A percentile compares a stretch with the other conserved stretches of the same genome.
phyloP scores from a whole-genome alignment of 2,329 filamentous ascomycete genomes.

The Pseudogymnoascus sp. region DNA sequence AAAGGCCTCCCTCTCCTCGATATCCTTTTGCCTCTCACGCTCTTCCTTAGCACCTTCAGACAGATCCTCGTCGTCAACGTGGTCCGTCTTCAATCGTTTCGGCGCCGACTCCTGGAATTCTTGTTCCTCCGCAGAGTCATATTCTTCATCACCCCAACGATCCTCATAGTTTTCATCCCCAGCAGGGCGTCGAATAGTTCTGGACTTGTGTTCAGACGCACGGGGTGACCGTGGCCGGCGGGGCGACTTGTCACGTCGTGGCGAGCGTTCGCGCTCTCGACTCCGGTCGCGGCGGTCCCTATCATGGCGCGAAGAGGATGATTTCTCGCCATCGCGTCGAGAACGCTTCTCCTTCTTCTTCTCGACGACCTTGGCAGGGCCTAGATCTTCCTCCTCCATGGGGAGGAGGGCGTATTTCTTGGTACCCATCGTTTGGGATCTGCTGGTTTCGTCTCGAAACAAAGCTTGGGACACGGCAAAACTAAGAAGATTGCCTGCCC shows the following conservation, averaged over 20 bases:
- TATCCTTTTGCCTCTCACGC: conserved; percentile 54
- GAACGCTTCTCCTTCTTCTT: conserved; percentile 37
- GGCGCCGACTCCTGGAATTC: conserved; percentile 62
- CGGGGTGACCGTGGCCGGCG: conserved; percentile 31
- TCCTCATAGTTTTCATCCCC: conserved; percentile 62
- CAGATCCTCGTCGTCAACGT: conserved; percentile 42
- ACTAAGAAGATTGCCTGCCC: background rate
- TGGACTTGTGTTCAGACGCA: conserved; percentile 35
- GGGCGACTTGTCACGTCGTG: conserved; percentile 31
- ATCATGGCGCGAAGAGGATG: conserved; percentile 30
- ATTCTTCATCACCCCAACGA: conserved; percentile 74
- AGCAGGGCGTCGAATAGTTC: conserved; percentile 42
- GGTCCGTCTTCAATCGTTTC: conserved; percentile 60
- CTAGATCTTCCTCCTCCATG: conserved; percentile 59
- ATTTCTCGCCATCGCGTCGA: conserved; percentile 26
- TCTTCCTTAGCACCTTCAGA: conserved; percentile 55
- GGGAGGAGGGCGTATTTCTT: conserved; percentile 61
- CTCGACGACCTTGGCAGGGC: conserved; percentile 43
- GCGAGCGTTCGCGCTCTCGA: conserved; percentile 27
- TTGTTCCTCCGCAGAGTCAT: conserved; percentile 38
- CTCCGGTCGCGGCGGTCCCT: conserved; percentile 34
- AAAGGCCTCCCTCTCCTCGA: conserved; percentile 71
- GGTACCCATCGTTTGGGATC: conserved; percentile 35
- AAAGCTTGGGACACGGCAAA: background rate
- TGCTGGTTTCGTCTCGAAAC: background rate